Percentiles rank a stretch among this genome's conserved stretches.
Evolutionary conservation across 176 grass and related monocot genomes (phyloP).

Genomic region (Stipa capillata): DNA sequence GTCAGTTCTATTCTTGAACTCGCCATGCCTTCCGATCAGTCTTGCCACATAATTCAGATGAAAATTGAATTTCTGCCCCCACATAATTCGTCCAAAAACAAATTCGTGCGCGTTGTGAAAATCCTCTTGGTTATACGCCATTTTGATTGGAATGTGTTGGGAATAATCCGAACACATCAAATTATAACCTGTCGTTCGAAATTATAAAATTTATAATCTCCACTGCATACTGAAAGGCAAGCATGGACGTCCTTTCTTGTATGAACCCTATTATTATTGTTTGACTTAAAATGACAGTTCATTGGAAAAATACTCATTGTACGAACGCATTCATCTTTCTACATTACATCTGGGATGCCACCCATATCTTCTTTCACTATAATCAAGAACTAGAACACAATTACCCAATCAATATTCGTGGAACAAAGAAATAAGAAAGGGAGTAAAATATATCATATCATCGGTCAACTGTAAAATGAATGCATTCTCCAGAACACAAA

Average conservation of each 20-base stretch:
- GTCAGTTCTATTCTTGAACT: neutral
- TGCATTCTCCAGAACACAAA: constrained; percentile 4
- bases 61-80: neutral
- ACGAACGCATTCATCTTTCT: constrained; percentile 33
- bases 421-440: constrained; percentile 13
- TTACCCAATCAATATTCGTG: constrained; percentile 35
- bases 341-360: constrained; percentile 29
- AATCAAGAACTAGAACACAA: constrained; percentile 25
- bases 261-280: neutral
- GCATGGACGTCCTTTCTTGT: neutral
- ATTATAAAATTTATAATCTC: neutral
- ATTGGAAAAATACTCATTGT: constrained; percentile 14
- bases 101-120: neutral
- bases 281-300: constrained; percentile 3
- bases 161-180: neutral
- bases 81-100: no score
- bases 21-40: neutral
- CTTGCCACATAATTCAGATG: neutral
- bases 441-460: constrained; percentile 36
- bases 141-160: no score
- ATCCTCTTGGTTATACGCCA: no score
- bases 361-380: constrained; percentile 23
- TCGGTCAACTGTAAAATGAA: constrained; percentile 33
- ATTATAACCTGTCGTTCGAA: neutral
- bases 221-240: neutral